Base-by-base conservation (phyloP, 2,329 filamentous ascomycete genomes). In the Arthrobotrys musiformis region DNA sequence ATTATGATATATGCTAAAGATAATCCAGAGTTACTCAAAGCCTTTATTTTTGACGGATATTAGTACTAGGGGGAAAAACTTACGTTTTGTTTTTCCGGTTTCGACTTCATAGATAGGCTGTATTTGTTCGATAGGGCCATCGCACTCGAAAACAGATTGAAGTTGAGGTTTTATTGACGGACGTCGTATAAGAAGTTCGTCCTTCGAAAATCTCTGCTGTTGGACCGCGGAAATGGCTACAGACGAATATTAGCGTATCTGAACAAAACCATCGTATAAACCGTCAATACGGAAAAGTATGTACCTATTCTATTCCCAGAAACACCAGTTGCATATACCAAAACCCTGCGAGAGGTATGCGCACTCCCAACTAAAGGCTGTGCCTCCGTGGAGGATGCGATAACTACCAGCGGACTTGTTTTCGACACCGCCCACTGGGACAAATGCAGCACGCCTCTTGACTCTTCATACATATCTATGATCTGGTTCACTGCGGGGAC, bases 401-500 rank as follows among this genome's bases (percentile, higher is more conserved):
- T 54, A 17, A 37, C 48, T 17, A 77, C 48, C 19, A 77, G 52
- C n/a, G 73, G 66, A 33, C 73, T 61, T 24, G 66, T 67, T 26
- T 66, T 77, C 13, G 73, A 77, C 17, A 46, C 30, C 4, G 40
- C 48, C 73, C 73, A 77, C 24, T 66, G 60, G 1, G 66, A 70
- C 56, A 70, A 15, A 19, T 66, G 42, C 50, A 62, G 66, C 9
- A 67, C 60, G 19, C 28, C 60, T 11, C 22, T 33, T 11, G 73
- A 70, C 50, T 77, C 73, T 66, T 77, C 66, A 50, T 66, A 77
- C 42, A 77, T 67, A 24, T 67, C 61, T 15, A 70, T 42, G 50
- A 77, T 70, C 19, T 70, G 50, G 33, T 54, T 37, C 17, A 63
- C 60, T 1, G 73, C 73, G 4, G 73, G 66, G 24, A 56, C 61